Conservation (phyloP, 441 rosid genomes). For the Monsonia emarginata region DNA sequence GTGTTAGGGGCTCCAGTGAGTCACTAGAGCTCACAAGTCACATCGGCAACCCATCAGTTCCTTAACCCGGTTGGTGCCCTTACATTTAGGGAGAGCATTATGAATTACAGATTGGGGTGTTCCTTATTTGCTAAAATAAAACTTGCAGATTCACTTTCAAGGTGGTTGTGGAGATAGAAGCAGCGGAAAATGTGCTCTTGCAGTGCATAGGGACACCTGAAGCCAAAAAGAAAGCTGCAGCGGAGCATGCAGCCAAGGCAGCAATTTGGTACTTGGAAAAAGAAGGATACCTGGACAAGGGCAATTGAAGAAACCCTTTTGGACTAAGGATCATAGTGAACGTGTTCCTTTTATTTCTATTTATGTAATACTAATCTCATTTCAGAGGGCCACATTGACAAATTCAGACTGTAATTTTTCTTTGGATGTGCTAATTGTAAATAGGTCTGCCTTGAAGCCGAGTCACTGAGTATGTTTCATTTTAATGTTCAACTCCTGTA, state of each 20-base stretch:
- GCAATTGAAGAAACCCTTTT: not conserved
- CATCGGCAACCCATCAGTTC: too few species aligned
- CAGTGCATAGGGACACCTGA: conserved; percentile 53
- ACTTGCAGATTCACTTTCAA: conserved; percentile 56
- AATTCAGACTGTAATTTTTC: too few species aligned
- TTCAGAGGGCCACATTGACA: too few species aligned
- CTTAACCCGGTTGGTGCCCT: too few species aligned
- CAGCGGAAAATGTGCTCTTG: conserved; percentile 31
- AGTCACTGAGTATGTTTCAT: too few species aligned
- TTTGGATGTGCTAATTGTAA: not conserved
- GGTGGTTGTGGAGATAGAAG: conserved; percentile 53
- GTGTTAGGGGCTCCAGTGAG: too few species aligned
- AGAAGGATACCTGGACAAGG: conserved; percentile 31
- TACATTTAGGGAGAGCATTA: too few species aligned
- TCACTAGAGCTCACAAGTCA: too few species aligned
- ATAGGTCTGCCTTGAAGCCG: too few species aligned
- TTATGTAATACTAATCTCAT: too few species aligned
- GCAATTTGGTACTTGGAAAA: conserved; percentile 63
- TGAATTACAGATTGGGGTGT: not conserved
- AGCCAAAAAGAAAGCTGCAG: conserved; percentile 62
- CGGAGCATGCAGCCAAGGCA: conserved; percentile 82
- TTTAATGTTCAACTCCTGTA: too few species aligned
- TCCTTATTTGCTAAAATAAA: not conserved
- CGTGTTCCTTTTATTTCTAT: not conserved
- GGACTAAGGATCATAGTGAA: not conserved